Conservation (phyloP, 2,329 filamentous ascomycete genomes). For the Dothideomycetidae sp. region DNA sequence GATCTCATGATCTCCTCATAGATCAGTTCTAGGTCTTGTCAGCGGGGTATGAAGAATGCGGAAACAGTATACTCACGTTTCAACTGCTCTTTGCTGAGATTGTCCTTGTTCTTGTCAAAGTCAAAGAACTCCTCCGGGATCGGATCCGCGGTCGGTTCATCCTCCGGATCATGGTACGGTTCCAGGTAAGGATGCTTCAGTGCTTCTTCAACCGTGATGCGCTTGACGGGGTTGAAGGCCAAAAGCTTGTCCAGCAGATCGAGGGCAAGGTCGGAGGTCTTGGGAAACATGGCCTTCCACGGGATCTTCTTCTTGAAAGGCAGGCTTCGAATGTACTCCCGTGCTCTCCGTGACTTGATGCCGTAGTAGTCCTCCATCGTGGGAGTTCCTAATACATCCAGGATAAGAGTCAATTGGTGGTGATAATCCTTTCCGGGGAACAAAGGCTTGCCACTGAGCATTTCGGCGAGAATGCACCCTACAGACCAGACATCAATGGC, state of each 20-base stretch:
- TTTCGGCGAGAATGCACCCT: constrained; percentile 93
- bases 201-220: constrained; percentile 94
- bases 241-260: constrained; percentile 91
- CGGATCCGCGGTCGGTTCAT: constrained; percentile 89
- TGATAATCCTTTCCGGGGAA: constrained; percentile 99
- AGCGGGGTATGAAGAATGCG: not conserved
- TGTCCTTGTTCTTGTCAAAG: constrained; percentile 99
- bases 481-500: constrained; percentile 99
- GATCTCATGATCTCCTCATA: constrained; percentile 90
- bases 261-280: constrained; percentile 92
- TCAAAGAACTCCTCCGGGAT: constrained; percentile 99
- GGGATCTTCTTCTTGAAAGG: constrained; percentile 58
- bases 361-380: constrained; percentile 99
- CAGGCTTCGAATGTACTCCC: constrained; percentile 90
- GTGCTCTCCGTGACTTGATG: constrained; percentile 93
- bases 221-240: constrained; percentile 96
- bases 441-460: constrained; percentile 94
- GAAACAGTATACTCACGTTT: constrained; percentile 47
- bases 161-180: constrained; percentile 96
- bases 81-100: constrained; percentile 91
- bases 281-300: constrained; percentile 92
- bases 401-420: constrained; percentile 90
- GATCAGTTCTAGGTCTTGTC: constrained; percentile 50
- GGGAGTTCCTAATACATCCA: constrained; percentile 92
- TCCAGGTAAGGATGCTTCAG: constrained; percentile 96